phyloP scores from a whole-genome alignment of 2,329 filamentous ascomycete species.

The Ceratocystis colombiana region DNA sequence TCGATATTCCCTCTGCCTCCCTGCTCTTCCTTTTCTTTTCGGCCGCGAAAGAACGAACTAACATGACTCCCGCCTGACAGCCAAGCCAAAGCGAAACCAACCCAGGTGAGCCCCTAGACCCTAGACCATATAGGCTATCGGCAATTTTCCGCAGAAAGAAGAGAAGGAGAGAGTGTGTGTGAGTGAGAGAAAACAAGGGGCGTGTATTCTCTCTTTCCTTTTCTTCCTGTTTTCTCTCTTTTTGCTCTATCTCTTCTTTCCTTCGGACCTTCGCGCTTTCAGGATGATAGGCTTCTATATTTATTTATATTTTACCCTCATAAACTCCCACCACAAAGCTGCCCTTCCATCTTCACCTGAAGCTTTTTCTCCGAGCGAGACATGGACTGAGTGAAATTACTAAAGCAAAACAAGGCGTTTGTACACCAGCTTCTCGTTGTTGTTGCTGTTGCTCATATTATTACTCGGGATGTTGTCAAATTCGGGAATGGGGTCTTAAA shows the following conservation, averaged over 20 bases:
- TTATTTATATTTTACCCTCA: no score
- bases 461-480: no score
- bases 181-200: background rate
- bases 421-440: background rate
- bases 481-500: background rate
- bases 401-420: background rate
- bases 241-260: background rate
- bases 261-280: slow-evolving; percentile 7
- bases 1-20: background rate
- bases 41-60: background rate
- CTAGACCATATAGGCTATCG: slow-evolving; percentile 3
- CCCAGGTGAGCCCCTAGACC: background rate
- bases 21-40: slow-evolving; percentile 7
- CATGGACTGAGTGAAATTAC: slow-evolving; percentile 4
- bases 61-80: slow-evolving; percentile 9
- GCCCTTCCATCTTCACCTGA: slow-evolving; percentile 3
- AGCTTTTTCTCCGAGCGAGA: slow-evolving; percentile 1
- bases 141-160: slow-evolving; percentile 7
- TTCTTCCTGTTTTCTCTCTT: background rate
- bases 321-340: no score
- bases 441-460: background rate
- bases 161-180: no score
- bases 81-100: slow-evolving; percentile 5
- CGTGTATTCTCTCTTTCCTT: background rate
- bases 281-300: background rate